Evolutionary conservation across 2,329 filamentous ascomycete genomes (phyloP), one percentile per base, ranked within the genome.

Genomic region (Calonectria pseudoreteaudii): DNA sequence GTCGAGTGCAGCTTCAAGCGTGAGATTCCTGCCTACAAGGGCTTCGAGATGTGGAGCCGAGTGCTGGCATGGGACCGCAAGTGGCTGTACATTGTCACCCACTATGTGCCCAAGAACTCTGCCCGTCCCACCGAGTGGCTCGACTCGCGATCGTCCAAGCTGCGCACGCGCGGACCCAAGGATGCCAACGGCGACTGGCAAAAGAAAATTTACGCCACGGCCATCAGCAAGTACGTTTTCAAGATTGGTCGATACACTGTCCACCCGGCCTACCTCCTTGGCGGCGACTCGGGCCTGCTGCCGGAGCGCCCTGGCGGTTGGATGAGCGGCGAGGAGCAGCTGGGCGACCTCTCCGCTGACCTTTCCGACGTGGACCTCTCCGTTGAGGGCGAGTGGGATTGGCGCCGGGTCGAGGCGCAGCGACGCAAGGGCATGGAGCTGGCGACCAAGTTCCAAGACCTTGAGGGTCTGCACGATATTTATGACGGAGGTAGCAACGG

Each of bases 211-310:
- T 90, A 93, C 78, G 94, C 94, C 1, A 93, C 93, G 0, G 92
- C 92, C 0, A 84, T 96, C 53, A 93, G 91, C 86, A 96, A 95
- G 86, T 96, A 96, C 83, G 94, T 96, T 50, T 92, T 95, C 83
- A 96, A 96, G 87, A 88, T 95, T 70, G 94, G 93, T 1, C 89
- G 96, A 30, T 88, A 97, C 80, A 98, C 96, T 0, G 91, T 98
- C 5, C 92, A 96, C 76, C 96, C 97, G 0, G 93, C 95, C 78
- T 88, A 94, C 60, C 88, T 96, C 10, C 87, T 98, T 31, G 88
- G 90, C 53, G 90, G 93, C 44, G 76, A 74, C 28, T 93, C 93
- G 65, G 92, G 92, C 1, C 87, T 98, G 82, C 86, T 98, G 66
- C 97, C 97, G 0, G 86, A 90, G 71, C 89, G 92, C 62, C 95